These are phyloP conservation scores for Solanum lignicaule DNA, from an alignment of 257 asterid genomes.

Conservation along the genomic window DNA sequence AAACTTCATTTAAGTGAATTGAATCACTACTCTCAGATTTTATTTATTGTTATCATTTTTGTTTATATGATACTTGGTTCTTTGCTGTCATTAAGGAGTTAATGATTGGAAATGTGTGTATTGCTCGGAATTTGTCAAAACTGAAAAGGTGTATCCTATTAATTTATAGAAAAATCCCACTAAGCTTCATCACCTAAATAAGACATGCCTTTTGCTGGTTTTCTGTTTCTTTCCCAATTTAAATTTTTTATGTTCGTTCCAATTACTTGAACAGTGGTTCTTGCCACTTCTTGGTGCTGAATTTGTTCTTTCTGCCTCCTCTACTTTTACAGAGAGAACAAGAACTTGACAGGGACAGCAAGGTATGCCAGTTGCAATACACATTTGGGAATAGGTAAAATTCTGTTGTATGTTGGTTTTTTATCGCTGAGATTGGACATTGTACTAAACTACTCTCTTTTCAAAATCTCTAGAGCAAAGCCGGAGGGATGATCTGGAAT, in stretches of 20 bases:
- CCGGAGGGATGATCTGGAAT: slow-evolving; percentile 39
- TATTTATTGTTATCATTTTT: not conserved
- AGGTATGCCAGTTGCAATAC: slow-evolving; percentile 13
- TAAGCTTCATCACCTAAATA: not conserved
- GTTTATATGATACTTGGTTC: not conserved
- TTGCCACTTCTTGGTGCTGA: not conserved
- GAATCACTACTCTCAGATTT: not conserved
- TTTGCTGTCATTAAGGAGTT: not conserved
- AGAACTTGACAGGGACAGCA: slow-evolving; percentile 8
- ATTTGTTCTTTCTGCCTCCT: not conserved
- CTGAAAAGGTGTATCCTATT: not conserved
- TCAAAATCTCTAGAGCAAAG: slow-evolving; percentile 28
- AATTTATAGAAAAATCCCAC: not conserved
- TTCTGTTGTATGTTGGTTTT: not conserved
- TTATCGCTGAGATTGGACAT: not conserved
- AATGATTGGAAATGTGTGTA: not conserved
- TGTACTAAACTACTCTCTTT: not conserved
- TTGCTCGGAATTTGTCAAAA: not conserved
- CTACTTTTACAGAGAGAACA: slow-evolving; percentile 3
- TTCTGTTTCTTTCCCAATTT: not conserved
- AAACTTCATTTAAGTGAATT: not conserved
- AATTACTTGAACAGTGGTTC: not conserved
- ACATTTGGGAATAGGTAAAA: slow-evolving; percentile 11
- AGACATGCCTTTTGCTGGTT: not conserved
- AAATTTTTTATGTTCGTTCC: not conserved